These are phyloP conservation scores for Wallacemonas rigidus DNA, from an alignment of 208 protist species.

Conservation along the genomic window DNA sequence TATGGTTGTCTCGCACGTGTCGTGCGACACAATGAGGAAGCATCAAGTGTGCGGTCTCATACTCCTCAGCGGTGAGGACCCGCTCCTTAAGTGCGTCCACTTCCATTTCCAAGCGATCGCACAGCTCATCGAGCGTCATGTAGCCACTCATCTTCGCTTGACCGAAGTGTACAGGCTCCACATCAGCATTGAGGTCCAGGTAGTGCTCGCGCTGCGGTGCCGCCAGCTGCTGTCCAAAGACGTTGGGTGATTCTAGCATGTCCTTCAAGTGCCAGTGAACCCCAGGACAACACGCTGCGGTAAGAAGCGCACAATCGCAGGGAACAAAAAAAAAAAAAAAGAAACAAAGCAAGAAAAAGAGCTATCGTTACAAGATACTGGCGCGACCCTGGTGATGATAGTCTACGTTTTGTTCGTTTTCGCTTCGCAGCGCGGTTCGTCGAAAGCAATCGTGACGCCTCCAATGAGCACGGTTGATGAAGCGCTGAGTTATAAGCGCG, in stretches of 20 bases:
- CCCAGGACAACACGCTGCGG: too few relatives aligned
- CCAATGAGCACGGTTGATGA: too few relatives aligned
- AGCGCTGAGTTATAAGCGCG: too few relatives aligned
- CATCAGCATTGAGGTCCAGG: slow-evolving; percentile 57
- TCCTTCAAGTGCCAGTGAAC: too few relatives aligned
- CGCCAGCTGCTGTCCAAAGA: slow-evolving; percentile 22
- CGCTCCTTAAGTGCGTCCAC: slow-evolving; percentile 40
- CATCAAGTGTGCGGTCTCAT: slow-evolving; percentile 31
- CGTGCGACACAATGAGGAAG: slow-evolving; percentile 16
- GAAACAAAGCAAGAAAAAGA: slow-evolving; percentile 8
- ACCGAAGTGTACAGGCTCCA: slow-evolving; percentile 25
- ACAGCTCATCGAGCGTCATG: slow-evolving; percentile 37
- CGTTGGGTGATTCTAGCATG: not conserved
- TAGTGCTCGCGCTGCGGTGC: slow-evolving; percentile 47
- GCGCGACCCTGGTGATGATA: too few relatives aligned
- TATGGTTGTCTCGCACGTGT: slow-evolving; percentile 15
- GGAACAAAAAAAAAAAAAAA: slow-evolving; percentile 16
- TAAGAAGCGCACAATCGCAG: not conserved
- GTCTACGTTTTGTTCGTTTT: too few relatives aligned
- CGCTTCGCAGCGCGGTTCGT: too few relatives aligned
- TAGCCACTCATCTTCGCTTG: slow-evolving; percentile 42
- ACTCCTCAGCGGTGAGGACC: slow-evolving; percentile 43
- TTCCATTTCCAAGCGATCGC: slow-evolving; percentile 37
- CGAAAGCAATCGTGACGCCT: too few relatives aligned
- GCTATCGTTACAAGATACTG: not conserved